Base-by-base conservation (phyloP, 73 alveolate species). In the Uronychia binucleata region DNA sequence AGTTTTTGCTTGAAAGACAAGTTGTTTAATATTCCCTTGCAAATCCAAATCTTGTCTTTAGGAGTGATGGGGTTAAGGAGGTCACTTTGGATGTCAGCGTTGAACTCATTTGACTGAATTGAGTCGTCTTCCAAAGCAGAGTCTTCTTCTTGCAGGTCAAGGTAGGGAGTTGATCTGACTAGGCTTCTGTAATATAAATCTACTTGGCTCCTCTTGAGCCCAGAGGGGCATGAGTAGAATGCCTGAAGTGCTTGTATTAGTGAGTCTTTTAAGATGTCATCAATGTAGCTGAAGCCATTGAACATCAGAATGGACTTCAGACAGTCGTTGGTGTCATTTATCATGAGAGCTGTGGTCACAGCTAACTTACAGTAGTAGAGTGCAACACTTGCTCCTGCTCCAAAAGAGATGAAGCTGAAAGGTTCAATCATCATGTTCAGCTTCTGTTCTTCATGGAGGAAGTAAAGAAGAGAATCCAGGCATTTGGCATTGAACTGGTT, bases 371-470 rank as follows among this genome's bases (percentile, higher is more conserved):
- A 1, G 59, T 86, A 86, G 77, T 78, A 77, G 28, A 86, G 34
- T 19, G 92, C 92, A 0, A 86, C 77, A 77, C 60, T 77, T 35
- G 88, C 79, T 1, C 92, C 92, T 58, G 78, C 79, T 0, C 92
- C 92, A 32, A 78, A 86, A 1, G 86, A 83, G 74, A 86, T 59
- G 8, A 86, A 31, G 60, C 82, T 60, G 75, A 76, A 86, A 0
- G 92, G 88, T 59, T 86, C 87, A 19, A 30, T 27, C 0, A 79
- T 29, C 57, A 83, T 58, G 25, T 83, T 31, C 29, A 86, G 78
- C 26, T 30, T 11, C 19, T 34, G 30, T 13, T 30, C 46, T 33
- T 86, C 92, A 59, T 86, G 87, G 1, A 86, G 75, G 81, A 46
- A 78, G 46, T 78, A 86, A 1, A 86, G 58, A 1, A 86, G 46